A percentile compares a stretch with the other conserved stretches of the same genome.
These are phyloP conservation scores for Saturnispora diversa DNA, from an alignment of 805 yeast species.

Conservation along the genomic window DNA sequence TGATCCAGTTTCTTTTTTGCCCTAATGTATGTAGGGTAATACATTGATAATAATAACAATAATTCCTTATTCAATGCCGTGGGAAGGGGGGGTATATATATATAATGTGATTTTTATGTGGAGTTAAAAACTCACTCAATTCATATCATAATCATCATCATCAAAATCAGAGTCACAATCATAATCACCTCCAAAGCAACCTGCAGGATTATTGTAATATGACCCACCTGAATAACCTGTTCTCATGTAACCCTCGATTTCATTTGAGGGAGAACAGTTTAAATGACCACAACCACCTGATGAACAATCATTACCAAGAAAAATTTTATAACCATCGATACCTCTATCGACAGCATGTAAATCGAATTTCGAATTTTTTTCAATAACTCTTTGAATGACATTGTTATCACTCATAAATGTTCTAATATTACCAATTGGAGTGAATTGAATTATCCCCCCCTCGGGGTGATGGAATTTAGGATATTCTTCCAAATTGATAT, in stretches of 20 bases:
- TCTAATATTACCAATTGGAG: conserved; percentile 57
- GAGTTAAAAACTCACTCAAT: conserved; percentile 1
- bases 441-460: conserved; percentile 53
- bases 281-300: conserved; percentile 3
- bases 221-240: conserved; percentile 21
- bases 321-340: conserved; percentile 31
- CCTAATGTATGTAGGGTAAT: not conserved
- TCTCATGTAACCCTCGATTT: conserved; percentile 29
- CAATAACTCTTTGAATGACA: conserved; percentile 40
- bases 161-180: conserved; percentile 25
- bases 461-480: conserved; percentile 54
- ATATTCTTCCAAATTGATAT: conserved; percentile 36
- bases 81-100: not conserved
- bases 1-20: too few relatives aligned
- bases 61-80: not conserved
- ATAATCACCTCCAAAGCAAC: conserved; percentile 13
- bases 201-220: conserved; percentile 8
- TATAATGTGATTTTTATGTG: not conserved
- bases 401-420: conserved; percentile 36
- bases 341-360: conserved; percentile 27
- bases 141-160: conserved; percentile 17
- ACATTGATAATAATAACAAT: conserved; percentile 1
- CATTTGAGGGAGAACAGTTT: conserved; percentile 27
- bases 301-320: conserved; percentile 22
- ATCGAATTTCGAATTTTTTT: conserved; percentile 34